Base-by-base conservation (phyloP, 768 basidiomycete genomes). In the Boletales sp. region DNA sequence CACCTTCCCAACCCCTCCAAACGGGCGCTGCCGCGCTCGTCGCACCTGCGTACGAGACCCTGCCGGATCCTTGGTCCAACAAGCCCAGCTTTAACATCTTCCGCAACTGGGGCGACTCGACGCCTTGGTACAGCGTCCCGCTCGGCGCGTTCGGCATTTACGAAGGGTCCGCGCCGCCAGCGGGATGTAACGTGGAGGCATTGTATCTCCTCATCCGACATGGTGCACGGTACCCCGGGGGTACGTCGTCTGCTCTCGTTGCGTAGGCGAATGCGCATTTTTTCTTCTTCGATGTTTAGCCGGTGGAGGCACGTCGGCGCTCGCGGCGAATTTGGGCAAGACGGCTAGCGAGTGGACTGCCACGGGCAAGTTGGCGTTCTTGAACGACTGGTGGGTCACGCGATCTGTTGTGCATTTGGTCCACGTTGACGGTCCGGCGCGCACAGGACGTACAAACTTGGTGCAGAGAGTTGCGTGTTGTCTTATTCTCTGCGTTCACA, bases 401-500 rank as follows among this genome's bases (percentile, higher is more conserved):
- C 25, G 9, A 25, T 11, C 3, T 1, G 13, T 30, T 63, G 31
- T 39, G 8, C 8, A 43, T 50, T 41, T 60, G 8, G 53, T 19
- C 13, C 0, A 15, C 4, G 17, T 19, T 56, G 32, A 57, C 13
- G 12, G 13, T 11, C 6, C 13, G 14, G 9, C 13, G 34, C 28
- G 12, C 40, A 54, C 54, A 90, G 90, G 94, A 84, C 86, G 6
- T 94, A 92, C 69, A 88, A 89, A 58, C 80, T 97, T 3, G 94
- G 94, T 13, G 84, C 86, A 72, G 94, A 96, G 72, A 72, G 87
- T 88, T 56, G 14, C 67, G 1, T 31, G 13, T 39, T 0, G 30
- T 33, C 18, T 35, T 34, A 1, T 18, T 25, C 25, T 34, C 2
- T 2, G 7, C 32, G 17, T 17, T 45, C 14, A 21, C 33, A 3